These are phyloP conservation scores for Apiotrichum sp. DNA, from an alignment of 1,284 basidiomycete species.

Conservation along the genomic window DNA sequence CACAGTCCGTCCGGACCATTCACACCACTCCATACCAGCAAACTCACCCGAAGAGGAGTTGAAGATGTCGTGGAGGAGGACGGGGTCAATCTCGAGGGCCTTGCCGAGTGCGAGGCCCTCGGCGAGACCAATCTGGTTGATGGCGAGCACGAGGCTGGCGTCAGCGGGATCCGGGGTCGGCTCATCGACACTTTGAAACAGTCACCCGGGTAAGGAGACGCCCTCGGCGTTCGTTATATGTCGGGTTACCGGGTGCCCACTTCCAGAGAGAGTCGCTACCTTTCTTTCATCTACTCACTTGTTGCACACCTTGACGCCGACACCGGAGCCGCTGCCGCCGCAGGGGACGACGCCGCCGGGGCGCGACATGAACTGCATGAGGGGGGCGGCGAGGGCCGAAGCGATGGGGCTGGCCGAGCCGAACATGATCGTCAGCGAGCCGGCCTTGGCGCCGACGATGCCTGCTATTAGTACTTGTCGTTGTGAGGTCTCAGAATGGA, in stretches of 20 bases:
- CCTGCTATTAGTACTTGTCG: conserved; percentile 17
- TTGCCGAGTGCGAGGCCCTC: conserved; percentile 40
- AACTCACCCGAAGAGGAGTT: conserved; percentile 37
- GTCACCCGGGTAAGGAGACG: not conserved
- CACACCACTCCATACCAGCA: not conserved
- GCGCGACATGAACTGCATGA: conserved; percentile 39
- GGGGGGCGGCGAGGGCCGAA: conserved; percentile 28
- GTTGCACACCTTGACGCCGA: conserved; percentile 44
- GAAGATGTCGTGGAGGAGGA: conserved; percentile 35
- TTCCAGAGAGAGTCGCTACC: too few relatives aligned
- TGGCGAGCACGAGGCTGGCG: conserved; percentile 37
- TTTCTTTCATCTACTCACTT: conserved; percentile 25
- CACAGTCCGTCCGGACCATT: not conserved
- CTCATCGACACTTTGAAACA: too few relatives aligned
- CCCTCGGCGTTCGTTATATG: not conserved
- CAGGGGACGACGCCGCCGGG: conserved; percentile 35
- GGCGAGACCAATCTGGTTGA: conserved; percentile 44
- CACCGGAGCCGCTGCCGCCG: conserved; percentile 37
- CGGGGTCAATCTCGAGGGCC: conserved; percentile 34
- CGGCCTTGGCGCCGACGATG: conserved; percentile 33
- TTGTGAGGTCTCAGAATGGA: too few relatives aligned
- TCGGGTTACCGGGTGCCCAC: not conserved
- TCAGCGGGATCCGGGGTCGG: not conserved
- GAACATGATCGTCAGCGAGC: conserved; percentile 41
- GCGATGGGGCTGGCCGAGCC: conserved; percentile 29